Evolutionary conservation across 2,329 filamentous ascomycete species (phyloP), one percentile per base, ranked within the genome.

Genomic region (Arthrobotrys entomopaga): DNA sequence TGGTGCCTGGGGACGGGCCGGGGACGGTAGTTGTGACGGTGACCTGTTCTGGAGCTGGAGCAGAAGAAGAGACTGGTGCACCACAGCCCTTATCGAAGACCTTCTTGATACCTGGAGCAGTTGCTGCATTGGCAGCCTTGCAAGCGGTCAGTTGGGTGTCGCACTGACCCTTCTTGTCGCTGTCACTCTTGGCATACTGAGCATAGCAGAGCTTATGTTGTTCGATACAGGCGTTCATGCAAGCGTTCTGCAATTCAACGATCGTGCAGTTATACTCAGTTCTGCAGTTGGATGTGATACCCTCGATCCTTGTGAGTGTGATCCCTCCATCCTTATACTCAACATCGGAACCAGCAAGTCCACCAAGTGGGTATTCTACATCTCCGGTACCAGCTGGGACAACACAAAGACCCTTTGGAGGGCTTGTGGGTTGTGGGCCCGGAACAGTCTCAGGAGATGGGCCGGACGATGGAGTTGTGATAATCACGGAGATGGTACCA

Each of bases 171-270:
- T 54, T 48, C 10, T 57, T 7, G 48, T 56, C 59, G n/a, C 46
- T 59, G 5, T n/a, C 48, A 2, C n/a, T 11, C n/a, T 22, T 13
- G 6, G 60, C 54, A 19, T 46, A 65, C 3, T 40, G 26, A 1
- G 10, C 15, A 6, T 40, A 16, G 20, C 60, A 72, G 13, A 24
- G 13, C 16, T 64, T 72, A 1, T 26, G 6, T 52, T 72, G 67
- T n/a, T 72, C 67, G 2, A 43, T 43, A 48, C 67, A 72, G n/a
- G 22, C n/a, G 49, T 72, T 72, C 54, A 29, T 53, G 54, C 67
- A 72, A 11, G 67, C 60, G 15, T 22, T 38, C 42, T 65, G 60
- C 19, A 72, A 59, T 29, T 72, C 38, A 15, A 15, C 20, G 20
- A 59, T 38, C 0, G 13, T 40, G 54, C 67, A 72, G 1, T 38